Conservation (phyloP, 208 protist species). For the Leishmania tropica region DNA sequence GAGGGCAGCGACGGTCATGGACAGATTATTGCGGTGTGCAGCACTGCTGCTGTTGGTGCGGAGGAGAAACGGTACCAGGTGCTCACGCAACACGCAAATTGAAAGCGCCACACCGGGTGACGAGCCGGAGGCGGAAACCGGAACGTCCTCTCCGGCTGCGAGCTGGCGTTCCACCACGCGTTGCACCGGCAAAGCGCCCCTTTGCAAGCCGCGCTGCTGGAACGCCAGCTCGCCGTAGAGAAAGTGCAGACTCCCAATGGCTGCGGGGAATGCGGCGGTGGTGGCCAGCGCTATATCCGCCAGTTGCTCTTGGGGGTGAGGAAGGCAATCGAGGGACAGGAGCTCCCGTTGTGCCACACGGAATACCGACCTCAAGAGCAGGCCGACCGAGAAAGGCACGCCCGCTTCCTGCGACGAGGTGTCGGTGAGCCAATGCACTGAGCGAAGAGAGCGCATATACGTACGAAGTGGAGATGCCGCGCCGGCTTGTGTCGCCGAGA, state of each 20-base stretch:
- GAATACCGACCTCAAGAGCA: neutral
- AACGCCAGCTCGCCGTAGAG: neutral
- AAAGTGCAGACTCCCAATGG: slow-evolving; percentile 2
- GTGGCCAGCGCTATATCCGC: neutral
- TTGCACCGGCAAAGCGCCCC: neutral
- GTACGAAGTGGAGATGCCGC: neutral
- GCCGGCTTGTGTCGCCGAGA: neutral
- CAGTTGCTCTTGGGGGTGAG: neutral
- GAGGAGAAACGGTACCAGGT: slow-evolving; percentile 4
- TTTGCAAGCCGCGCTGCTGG: neutral
- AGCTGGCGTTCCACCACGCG: neutral
- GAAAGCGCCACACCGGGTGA: neutral
- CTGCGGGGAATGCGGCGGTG: neutral
- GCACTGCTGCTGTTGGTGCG: neutral
- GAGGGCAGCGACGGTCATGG: neutral
- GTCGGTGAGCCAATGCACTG: slow-evolving; percentile 4
- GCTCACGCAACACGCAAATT: slow-evolving; percentile 4
- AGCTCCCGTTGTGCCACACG: slow-evolving; percentile 3
- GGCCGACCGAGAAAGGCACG: neutral
- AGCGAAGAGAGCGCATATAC: slow-evolving; percentile 1
- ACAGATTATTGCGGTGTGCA: neutral
- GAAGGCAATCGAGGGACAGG: neutral
- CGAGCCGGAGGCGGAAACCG: neutral
- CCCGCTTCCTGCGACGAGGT: neutral
- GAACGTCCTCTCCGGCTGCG: neutral